phyloP scores from a whole-genome alignment of 768 basidiomycete species.

The Mycena venus region DNA sequence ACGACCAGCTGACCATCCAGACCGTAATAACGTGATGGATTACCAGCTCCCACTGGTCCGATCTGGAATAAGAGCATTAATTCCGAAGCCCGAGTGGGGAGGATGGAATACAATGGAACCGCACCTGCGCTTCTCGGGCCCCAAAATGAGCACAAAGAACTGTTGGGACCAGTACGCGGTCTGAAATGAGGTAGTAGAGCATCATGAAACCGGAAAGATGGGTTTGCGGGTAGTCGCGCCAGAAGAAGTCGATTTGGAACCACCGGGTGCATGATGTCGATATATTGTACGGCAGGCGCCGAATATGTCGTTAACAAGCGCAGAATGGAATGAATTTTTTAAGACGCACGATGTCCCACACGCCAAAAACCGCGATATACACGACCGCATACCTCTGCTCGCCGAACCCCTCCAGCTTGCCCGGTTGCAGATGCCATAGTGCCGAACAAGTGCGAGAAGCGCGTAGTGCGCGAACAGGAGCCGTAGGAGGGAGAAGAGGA shows the following conservation, averaged over 20 bases:
- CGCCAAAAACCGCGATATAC: conserved; percentile 68
- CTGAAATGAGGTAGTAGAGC: conserved; percentile 6
- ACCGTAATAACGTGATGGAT: conserved; percentile 17
- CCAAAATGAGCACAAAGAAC: conserved; percentile 6
- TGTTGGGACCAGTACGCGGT: conserved; percentile 20
- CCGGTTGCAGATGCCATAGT: conserved; percentile 61
- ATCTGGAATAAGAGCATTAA: no score
- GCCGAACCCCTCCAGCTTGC: conserved; percentile 73
- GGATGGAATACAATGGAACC: no score
- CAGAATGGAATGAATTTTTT: neutral
- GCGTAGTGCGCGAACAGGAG: neutral
- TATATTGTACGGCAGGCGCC: neutral
- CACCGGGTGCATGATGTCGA: neutral
- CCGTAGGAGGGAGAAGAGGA: neutral
- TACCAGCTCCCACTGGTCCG: neutral
- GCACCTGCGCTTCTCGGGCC: conserved; percentile 12
- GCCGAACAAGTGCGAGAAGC: conserved; percentile 10
- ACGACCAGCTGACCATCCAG: conserved; percentile 27
- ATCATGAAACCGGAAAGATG: conserved; percentile 10
- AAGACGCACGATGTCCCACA: conserved; percentile 68
- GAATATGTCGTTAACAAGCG: neutral
- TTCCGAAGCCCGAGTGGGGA: no score
- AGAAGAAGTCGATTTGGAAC: neutral
- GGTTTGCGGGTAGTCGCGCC: conserved; percentile 13
- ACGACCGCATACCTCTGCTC: conserved; percentile 79